A percentile compares a stretch with the other conserved stretches of the same genome.
These are phyloP conservation scores for Trichoderma sp. DNA, from an alignment of 2,329 filamentous ascomycete genomes.

Conservation along the genomic window DNA sequence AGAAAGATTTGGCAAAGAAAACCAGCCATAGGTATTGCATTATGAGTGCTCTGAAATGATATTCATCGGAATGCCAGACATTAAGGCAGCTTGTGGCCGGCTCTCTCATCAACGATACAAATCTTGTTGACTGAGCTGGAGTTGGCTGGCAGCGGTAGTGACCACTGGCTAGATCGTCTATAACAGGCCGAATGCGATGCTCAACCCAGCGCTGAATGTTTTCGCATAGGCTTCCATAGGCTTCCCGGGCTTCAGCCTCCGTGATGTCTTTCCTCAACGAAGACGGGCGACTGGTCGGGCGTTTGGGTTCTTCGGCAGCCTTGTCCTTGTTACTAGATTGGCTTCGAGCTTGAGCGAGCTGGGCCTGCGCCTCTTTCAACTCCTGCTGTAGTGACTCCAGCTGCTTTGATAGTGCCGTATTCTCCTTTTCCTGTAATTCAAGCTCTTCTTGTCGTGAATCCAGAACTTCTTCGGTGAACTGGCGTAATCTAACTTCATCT, in stretches of 20 bases:
- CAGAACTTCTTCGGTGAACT: slow-evolving; percentile 40
- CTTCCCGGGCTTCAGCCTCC: slow-evolving; percentile 38
- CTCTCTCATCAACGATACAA: slow-evolving; percentile 39
- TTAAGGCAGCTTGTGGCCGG: slow-evolving; percentile 37
- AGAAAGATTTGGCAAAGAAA: slow-evolving; percentile 40
- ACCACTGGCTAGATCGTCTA: slow-evolving; percentile 37
- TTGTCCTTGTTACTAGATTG: slow-evolving; percentile 32
- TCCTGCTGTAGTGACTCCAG: slow-evolving; percentile 36
- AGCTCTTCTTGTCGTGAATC: slow-evolving; percentile 40
- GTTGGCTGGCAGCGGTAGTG: slow-evolving; percentile 30
- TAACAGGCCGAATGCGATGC: slow-evolving; percentile 33
- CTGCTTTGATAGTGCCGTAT: slow-evolving; percentile 31
- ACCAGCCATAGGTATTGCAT: slow-evolving; percentile 42
- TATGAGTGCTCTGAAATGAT: slow-evolving; percentile 39
- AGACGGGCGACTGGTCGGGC: slow-evolving; percentile 38
- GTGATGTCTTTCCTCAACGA: slow-evolving; percentile 39
- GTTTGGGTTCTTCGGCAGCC: slow-evolving; percentile 34
- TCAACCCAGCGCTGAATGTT: slow-evolving; percentile 42
- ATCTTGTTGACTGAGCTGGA: slow-evolving; percentile 33
- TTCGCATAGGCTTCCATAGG: slow-evolving; percentile 36
- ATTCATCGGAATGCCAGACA: slow-evolving; percentile 37
- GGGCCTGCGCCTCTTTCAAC: slow-evolving; percentile 32
- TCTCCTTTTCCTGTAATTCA: slow-evolving; percentile 35
- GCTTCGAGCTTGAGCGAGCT: slow-evolving; percentile 35
- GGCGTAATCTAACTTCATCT: slow-evolving; percentile 37